Conservation (phyloP, 345 rosid species). For the Dipteronia sinensis region DNA sequence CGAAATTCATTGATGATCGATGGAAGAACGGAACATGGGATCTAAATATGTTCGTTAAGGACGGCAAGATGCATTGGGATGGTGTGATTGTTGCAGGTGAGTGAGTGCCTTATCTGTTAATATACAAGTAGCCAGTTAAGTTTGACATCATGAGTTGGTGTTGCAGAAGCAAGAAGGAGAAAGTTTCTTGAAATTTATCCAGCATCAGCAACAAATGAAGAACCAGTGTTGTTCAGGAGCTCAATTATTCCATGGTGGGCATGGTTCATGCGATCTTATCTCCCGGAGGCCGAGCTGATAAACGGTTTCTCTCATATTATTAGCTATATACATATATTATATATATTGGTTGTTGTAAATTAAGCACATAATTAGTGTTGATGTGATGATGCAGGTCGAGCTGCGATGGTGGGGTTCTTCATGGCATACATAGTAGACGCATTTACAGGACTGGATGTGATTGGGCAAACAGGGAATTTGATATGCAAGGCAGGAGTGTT, state of each 20-base stretch:
- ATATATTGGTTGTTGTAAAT: not conserved
- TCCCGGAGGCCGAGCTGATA: constrained; percentile 54
- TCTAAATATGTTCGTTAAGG: constrained; percentile 53
- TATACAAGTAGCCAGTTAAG: not conserved
- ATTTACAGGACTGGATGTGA: constrained; percentile 43
- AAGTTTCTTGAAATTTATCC: constrained; percentile 48
- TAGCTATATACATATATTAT: too few species aligned
- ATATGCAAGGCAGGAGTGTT: constrained; percentile 52
- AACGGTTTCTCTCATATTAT: constrained; percentile 30
- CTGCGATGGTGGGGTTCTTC: constrained; percentile 62
- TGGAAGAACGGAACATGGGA: constrained; percentile 65
- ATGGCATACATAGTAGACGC: constrained; percentile 43
- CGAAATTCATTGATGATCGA: constrained; percentile 39
- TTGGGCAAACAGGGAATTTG: constrained; percentile 43
- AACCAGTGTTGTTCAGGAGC: constrained; percentile 55
- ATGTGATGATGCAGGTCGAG: constrained; percentile 42
- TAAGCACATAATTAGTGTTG: too few species aligned
- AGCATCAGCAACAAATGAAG: constrained; percentile 46
- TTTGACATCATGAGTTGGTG: not conserved
- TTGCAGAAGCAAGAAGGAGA: constrained; percentile 63
- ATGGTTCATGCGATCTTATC: constrained; percentile 50
- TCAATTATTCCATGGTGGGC: constrained; percentile 68
- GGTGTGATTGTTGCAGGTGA: constrained; percentile 48
- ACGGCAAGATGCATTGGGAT: constrained; percentile 58
- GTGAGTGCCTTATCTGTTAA: not conserved